phyloP scores from a whole-genome alignment of 1,284 basidiomycete genomes.

The Ganoderma meredithae region DNA sequence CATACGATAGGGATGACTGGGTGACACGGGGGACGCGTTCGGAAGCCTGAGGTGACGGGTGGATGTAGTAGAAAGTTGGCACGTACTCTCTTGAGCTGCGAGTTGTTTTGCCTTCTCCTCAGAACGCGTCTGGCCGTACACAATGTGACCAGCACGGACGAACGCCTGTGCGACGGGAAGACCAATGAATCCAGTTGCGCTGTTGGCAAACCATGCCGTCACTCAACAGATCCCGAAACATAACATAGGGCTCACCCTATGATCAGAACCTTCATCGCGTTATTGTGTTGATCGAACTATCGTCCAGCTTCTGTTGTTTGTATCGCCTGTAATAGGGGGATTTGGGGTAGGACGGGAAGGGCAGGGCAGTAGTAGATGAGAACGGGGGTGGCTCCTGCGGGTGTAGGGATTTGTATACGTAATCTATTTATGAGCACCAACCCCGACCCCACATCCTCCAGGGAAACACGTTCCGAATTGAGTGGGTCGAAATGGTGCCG shows the following conservation, averaged over 20 bases:
- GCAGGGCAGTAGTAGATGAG: neutral
- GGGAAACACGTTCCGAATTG: constrained; percentile 1
- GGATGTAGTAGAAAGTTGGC: no score
- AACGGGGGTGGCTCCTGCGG: neutral
- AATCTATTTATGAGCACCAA: neutral
- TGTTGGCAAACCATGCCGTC: constrained; percentile 11
- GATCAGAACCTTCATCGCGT: constrained; percentile 38
- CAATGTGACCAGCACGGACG: constrained; percentile 58
- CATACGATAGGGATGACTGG: constrained; percentile 55
- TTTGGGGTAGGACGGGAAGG: neutral
- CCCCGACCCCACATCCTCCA: neutral
- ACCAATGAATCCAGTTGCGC: constrained; percentile 55
- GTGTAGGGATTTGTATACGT: neutral
- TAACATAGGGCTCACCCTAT: constrained; percentile 33
- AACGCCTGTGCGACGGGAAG: constrained; percentile 55
- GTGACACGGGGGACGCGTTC: neutral
- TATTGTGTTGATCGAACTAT: neutral
- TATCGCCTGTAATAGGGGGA: neutral
- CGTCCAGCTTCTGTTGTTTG: neutral
- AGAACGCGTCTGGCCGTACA: constrained; percentile 57
- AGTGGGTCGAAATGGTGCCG: neutral
- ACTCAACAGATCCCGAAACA: neutral
- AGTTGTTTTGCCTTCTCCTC: constrained; percentile 48
- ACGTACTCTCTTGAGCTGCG: constrained; percentile 54
- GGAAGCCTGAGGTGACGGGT: neutral